Evolutionary conservation across 768 basidiomycete genomes (phyloP).

Genomic region (Mycena rosella): DNA sequence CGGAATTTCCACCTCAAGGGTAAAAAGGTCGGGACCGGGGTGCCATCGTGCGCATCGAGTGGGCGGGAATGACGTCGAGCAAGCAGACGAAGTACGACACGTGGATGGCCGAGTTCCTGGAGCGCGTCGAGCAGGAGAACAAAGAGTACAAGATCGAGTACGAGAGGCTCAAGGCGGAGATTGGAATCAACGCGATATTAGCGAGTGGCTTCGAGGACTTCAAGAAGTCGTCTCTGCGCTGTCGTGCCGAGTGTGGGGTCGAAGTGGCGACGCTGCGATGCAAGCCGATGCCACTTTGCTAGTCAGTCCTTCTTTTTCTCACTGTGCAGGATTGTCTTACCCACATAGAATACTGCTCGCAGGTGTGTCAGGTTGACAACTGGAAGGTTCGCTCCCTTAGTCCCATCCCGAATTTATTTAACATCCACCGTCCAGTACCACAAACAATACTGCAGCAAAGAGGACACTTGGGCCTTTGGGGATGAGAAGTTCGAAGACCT

Average conservation of each 20-base stretch:
- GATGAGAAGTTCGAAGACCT: conserved; percentile 2
- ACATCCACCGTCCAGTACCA: neutral
- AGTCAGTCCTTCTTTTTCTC: neutral
- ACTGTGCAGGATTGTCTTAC: neutral
- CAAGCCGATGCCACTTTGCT: conserved; percentile 4
- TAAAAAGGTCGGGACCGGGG: too few species aligned
- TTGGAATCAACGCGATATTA: neutral
- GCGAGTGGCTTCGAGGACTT: neutral
- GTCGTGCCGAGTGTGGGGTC: conserved; percentile 2
- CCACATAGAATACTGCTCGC: neutral
- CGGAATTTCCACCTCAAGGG: too few species aligned
- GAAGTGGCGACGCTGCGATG: conserved; percentile 4
- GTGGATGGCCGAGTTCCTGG: neutral
- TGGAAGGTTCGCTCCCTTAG: neutral
- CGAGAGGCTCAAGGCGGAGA: conserved; percentile 5
- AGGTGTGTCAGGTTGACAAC: neutral
- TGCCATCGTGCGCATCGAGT: too few species aligned
- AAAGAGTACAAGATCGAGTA: neutral
- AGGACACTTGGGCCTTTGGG: neutral
- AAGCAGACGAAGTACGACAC: too few species aligned
- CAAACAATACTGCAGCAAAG: conserved; percentile 9
- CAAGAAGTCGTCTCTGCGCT: neutral
- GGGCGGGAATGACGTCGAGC: too few species aligned
- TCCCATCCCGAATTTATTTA: neutral
- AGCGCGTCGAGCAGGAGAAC: neutral